phyloP scores from a whole-genome alignment of 2,329 filamentous ascomycete species.

The Penicillium hesseltinei region DNA sequence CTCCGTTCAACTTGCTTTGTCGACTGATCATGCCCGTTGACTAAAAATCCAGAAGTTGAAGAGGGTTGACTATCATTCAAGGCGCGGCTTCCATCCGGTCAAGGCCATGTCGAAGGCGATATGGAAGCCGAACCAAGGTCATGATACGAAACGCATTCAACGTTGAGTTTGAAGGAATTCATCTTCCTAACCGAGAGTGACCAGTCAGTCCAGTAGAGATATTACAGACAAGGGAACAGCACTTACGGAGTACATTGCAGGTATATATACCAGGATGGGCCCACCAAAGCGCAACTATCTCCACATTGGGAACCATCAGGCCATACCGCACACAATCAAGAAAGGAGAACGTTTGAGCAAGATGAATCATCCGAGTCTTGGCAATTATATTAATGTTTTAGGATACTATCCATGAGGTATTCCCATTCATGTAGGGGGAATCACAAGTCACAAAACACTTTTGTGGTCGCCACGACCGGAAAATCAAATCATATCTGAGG shows the following conservation, averaged over 20 bases:
- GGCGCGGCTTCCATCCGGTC: not conserved
- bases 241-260: not conserved
- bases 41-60: not conserved
- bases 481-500: constrained; percentile 11
- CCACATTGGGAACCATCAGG: constrained; percentile 1
- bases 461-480: constrained; percentile 25
- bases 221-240: not conserved
- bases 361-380: constrained; percentile 20
- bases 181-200: not conserved
- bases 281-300: not conserved
- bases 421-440: constrained; percentile 8
- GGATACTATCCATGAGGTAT: constrained; percentile 15
- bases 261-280: not conserved
- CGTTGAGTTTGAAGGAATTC: not conserved
- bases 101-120: not conserved
- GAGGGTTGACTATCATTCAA: not conserved
- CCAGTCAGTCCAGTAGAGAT: not conserved
- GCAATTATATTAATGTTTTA: constrained; percentile 25
- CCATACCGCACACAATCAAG: not conserved
- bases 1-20: not conserved
- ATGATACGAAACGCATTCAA: not conserved
- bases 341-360: not conserved
- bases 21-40: not conserved
- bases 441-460: constrained; percentile 24
- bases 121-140: not conserved